phyloP scores from a whole-genome alignment of 2,329 filamentous ascomycete genomes.

The Phoma sp. region DNA sequence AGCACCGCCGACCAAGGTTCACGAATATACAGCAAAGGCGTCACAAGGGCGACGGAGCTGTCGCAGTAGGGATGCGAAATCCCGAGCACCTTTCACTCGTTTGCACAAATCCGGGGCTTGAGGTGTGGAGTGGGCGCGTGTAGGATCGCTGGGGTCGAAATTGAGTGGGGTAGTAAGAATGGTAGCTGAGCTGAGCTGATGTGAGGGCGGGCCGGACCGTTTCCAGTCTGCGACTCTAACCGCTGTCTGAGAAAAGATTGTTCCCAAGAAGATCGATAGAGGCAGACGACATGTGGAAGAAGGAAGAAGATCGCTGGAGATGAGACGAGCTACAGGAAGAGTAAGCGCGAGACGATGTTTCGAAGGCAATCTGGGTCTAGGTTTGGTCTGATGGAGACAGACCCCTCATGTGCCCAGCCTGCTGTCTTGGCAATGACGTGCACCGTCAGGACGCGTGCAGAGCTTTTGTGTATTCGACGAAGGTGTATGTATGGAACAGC shows the following conservation, averaged over 20 bases:
- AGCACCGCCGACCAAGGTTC: constrained; percentile 6
- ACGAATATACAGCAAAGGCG: constrained; percentile 27
- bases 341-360: constrained; percentile 44
- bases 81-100: constrained; percentile 13
- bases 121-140: constrained; percentile 27
- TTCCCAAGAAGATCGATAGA: constrained; percentile 42
- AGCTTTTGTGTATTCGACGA: neutral
- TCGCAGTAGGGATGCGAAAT: constrained; percentile 15
- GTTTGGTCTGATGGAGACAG: constrained; percentile 20
- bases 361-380: constrained; percentile 25
- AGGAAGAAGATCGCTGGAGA: constrained; percentile 20
- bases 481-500: too few relatives aligned
- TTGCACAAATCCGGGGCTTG: constrained; percentile 14
- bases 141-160: constrained; percentile 21
- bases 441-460: neutral
- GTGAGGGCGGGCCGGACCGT: constrained; percentile 35
- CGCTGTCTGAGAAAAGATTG: constrained; percentile 46
- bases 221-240: constrained; percentile 32
- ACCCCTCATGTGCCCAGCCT: constrained; percentile 20
- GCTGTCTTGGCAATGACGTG: constrained; percentile 16
- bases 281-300: constrained; percentile 46
- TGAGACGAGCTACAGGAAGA: constrained; percentile 28
- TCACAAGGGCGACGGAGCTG: constrained; percentile 22
- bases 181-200: constrained; percentile 22
- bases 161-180: constrained; percentile 31